A percentile compares a stretch with the other conserved stretches of the same genome.
Evolutionary conservation across 306 rosid species (phyloP).

Genomic region (Castanea mollissima): DNA sequence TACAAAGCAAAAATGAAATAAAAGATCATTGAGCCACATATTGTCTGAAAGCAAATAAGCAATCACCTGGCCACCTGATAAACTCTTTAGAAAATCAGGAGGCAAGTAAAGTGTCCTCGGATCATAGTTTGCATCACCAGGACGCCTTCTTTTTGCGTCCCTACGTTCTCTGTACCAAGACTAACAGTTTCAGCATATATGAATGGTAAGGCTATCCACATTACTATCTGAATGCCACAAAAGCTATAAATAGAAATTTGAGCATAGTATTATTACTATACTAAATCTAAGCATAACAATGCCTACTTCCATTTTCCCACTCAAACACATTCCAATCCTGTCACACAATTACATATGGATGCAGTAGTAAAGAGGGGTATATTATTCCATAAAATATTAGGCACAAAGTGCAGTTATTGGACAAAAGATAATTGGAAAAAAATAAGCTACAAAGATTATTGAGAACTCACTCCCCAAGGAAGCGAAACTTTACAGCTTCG

Average conservation of each 20-base stretch:
- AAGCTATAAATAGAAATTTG: neutral
- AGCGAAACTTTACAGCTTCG: slow-evolving; percentile 60
- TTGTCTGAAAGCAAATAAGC: neutral
- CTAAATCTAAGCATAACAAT: neutral
- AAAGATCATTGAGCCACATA: neutral
- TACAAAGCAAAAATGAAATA: slow-evolving; percentile 3
- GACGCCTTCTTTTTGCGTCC: slow-evolving; percentile 69
- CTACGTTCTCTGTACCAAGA: slow-evolving; percentile 51
- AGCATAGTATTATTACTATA: neutral
- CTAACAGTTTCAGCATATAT: slow-evolving; percentile 11
- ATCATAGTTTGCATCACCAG: slow-evolving; percentile 76
- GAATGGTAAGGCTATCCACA: neutral
- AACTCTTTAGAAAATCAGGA: slow-evolving; percentile 60
- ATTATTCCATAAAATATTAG: neutral
- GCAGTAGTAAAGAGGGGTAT: neutral
- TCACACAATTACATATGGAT: neutral
- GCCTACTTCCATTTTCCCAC: neutral
- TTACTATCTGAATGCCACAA: neutral
- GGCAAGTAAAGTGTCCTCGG: slow-evolving; percentile 78
- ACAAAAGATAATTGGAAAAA: slow-evolving; percentile 4
- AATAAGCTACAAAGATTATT: neutral
- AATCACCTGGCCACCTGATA: slow-evolving; percentile 82
- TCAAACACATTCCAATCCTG: neutral
- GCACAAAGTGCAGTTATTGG: neutral
- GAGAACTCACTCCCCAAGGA: slow-evolving; percentile 67